Conservation (phyloP, 345 rosid species). For the Arabidopsis arenosa region DNA sequence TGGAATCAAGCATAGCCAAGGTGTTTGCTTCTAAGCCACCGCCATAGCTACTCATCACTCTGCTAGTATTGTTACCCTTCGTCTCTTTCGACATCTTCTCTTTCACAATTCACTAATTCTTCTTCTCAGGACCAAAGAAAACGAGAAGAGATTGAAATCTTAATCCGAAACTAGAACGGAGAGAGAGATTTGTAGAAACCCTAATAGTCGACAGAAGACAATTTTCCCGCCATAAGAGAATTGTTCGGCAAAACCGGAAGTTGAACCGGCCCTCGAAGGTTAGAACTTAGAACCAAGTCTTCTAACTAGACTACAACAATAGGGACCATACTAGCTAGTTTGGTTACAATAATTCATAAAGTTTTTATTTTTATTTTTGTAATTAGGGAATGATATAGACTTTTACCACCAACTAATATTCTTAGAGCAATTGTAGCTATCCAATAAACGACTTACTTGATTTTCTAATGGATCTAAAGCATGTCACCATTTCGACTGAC, state of each 20-base stretch:
- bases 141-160: neutral
- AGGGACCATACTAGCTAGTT: no score
- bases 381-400: no score
- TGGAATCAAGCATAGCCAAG: constrained; percentile 69
- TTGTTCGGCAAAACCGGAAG: neutral
- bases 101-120: neutral
- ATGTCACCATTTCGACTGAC: no score
- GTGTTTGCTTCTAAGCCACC: constrained; percentile 72
- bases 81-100: constrained; percentile 38
- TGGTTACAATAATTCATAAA: no score
- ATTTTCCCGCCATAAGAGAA: constrained; percentile 35
- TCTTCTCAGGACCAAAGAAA: neutral
- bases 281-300: no score
- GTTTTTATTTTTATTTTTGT: no score
- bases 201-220: neutral
- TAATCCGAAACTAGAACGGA: neutral
- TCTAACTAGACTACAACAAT: no score
- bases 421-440: no score
- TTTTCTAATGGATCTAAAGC: no score
- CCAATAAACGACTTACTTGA: no score
- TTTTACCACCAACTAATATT: no score
- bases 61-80: constrained; percentile 41
- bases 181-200: constrained; percentile 18
- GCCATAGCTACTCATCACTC: constrained; percentile 39
- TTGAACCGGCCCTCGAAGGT: no score